These are phyloP conservation scores for Penstemon newberryi DNA, from an alignment of 257 asterid genomes.

Conservation along the genomic window DNA sequence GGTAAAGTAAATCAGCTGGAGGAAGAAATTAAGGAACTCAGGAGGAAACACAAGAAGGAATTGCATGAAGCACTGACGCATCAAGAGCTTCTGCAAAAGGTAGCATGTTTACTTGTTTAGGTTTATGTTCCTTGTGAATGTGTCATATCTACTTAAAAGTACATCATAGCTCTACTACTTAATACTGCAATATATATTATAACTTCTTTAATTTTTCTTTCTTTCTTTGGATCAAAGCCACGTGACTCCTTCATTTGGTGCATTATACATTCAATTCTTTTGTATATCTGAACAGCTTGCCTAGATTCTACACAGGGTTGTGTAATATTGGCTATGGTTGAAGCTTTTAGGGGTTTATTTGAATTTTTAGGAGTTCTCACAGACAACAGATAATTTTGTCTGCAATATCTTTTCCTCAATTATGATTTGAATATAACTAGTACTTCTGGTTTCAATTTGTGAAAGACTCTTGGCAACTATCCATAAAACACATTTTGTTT, in stretches of 20 bases:
- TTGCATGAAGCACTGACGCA: slow-evolving; percentile 73
- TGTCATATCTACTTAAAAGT: slow-evolving; percentile 6
- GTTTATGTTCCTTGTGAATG: slow-evolving; percentile 14
- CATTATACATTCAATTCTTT: neutral
- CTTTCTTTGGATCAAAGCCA: neutral
- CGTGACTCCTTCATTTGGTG: no score
- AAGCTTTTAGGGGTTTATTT: neutral
- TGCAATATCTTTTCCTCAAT: neutral
- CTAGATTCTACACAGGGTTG: neutral
- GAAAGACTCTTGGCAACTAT: slow-evolving; percentile 3
- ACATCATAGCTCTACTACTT: neutral
- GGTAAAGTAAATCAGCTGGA: slow-evolving; percentile 79
- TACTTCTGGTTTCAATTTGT: neutral
- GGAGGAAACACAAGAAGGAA: slow-evolving; percentile 88
- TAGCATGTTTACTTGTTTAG: slow-evolving; percentile 21
- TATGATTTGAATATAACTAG: neutral
- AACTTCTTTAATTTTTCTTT: neutral
- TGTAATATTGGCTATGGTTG: slow-evolving; percentile 6
- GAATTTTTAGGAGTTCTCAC: no score
- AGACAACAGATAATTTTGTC: neutral
- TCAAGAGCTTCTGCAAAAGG: slow-evolving; percentile 93
- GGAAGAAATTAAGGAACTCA: slow-evolving; percentile 75
- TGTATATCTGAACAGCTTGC: slow-evolving; percentile 3
- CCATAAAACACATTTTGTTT: neutral
- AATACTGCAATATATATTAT: slow-evolving; percentile 13